phyloP scores from a whole-genome alignment of 2,329 filamentous ascomycete genomes.

The Aaosphaeria arxii region DNA sequence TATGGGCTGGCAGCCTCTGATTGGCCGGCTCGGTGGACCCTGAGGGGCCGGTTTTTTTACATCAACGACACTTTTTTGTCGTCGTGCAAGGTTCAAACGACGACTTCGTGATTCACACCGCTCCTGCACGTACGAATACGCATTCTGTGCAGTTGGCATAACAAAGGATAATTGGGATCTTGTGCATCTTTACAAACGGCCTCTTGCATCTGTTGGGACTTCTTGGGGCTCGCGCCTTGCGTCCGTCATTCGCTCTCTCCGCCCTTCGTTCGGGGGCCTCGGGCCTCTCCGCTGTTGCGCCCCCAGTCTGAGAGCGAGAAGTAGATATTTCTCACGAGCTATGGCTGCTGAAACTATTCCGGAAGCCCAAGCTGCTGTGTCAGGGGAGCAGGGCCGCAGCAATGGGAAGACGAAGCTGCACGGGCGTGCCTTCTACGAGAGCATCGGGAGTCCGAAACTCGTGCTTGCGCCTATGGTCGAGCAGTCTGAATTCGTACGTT shows the following conservation, averaged over 20 bases:
- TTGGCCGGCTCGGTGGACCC: slow-evolving; percentile 7
- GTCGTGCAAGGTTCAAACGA: background rate
- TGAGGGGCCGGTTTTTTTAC: slow-evolving; percentile 4
- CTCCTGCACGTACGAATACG: background rate
- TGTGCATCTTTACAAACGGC: too few species aligned
- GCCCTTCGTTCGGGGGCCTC: slow-evolving; percentile 17
- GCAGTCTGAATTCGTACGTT: slow-evolving; percentile 88
- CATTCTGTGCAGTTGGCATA: too few species aligned
- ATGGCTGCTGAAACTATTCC: slow-evolving; percentile 16
- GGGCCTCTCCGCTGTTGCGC: background rate
- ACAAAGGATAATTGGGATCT: too few species aligned
- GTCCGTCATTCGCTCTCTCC: slow-evolving; percentile 18
- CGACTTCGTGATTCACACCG: background rate
- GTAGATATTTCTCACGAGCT: background rate
- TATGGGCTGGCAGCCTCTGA: slow-evolving; percentile 10
- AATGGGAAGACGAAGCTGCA: slow-evolving; percentile 58
- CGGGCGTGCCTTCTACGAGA: slow-evolving; percentile 90
- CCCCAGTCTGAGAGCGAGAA: background rate
- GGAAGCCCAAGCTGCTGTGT: slow-evolving; percentile 1
- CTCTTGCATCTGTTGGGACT: too few species aligned
- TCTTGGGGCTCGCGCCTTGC: too few species aligned
- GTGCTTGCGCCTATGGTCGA: slow-evolving; percentile 98
- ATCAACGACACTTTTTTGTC: background rate
- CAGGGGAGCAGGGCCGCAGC: background rate
- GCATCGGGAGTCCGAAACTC: slow-evolving; percentile 85